Percentiles rank a stretch among this genome's conserved stretches.
Evolutionary conservation across 371 early-diverging fungal species (phyloP).

Genomic region (Syncephalastrum monosporum): DNA sequence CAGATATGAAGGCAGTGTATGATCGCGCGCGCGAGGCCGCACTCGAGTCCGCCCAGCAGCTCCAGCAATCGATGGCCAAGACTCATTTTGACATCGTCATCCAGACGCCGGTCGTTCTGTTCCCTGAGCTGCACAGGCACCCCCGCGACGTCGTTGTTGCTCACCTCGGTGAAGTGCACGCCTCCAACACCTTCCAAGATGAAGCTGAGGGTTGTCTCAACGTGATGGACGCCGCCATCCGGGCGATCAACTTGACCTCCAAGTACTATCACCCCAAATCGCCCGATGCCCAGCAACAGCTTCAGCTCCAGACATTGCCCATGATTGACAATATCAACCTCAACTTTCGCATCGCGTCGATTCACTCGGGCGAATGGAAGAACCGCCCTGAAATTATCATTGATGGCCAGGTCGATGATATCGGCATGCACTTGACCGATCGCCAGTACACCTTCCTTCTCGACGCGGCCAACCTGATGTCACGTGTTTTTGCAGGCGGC

Average conservation of each 20-base stretch:
- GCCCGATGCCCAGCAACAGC: conserved; percentile 4
- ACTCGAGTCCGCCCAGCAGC: conserved; percentile 75
- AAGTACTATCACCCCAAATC: conserved; percentile 36
- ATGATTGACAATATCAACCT: conserved; percentile 87
- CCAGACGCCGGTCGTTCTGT: conserved; percentile 85
- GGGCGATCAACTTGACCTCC: conserved; percentile 69
- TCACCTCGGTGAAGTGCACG: conserved; percentile 87
- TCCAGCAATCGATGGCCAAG: conserved; percentile 63
- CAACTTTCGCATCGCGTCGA: conserved; percentile 57
- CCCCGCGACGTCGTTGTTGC: conserved; percentile 64
- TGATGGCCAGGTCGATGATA: conserved; percentile 64
- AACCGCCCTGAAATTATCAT: conserved; percentile 50
- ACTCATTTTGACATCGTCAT: conserved; percentile 87
- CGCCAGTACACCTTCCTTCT: conserved; percentile 84
- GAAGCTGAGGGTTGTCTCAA: conserved; percentile 51
- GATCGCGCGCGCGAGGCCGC: conserved; percentile 90
- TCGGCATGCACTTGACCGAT: conserved; percentile 79
- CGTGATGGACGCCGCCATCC: conserved; percentile 64
- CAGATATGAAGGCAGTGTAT: conserved; percentile 84
- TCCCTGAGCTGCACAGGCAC: conserved; percentile 66
- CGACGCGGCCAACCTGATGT: conserved; percentile 57
- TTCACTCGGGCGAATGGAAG: conserved; percentile 16
- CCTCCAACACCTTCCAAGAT: conserved; percentile 68
- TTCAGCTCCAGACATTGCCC: conserved; percentile 61
- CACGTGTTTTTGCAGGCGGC: conserved; percentile 27